These are phyloP conservation scores for Lecanicillium sp. DNA, from an alignment of 2,329 filamentous ascomycete genomes.

Conservation along the genomic window DNA sequence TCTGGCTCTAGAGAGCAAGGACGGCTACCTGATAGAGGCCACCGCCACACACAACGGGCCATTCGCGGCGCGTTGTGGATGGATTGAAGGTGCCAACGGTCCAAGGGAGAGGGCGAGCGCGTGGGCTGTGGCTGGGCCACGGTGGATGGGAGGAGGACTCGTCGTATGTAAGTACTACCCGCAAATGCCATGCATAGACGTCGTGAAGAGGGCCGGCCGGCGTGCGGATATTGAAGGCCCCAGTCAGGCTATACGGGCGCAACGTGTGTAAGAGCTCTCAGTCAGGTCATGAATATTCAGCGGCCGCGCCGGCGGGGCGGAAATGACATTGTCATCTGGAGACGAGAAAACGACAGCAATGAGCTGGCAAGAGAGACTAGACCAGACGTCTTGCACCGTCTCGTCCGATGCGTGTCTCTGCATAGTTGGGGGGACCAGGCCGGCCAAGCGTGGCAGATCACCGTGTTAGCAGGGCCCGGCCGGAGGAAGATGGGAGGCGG, in stretches of 20 bases:
- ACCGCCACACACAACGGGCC: constrained; percentile 4
- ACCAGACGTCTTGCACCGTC: background rate
- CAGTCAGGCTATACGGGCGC: too few relatives aligned
- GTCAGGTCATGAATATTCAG: background rate
- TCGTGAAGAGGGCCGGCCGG: too few relatives aligned
- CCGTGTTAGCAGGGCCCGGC: background rate
- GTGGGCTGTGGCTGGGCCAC: constrained; percentile 1
- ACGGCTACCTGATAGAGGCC: constrained; percentile 8
- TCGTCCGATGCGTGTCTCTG: background rate
- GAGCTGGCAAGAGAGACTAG: background rate
- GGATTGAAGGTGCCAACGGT: background rate
- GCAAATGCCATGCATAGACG: too few relatives aligned
- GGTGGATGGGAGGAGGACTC: background rate
- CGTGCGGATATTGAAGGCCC: too few relatives aligned
- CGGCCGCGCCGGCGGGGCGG: background rate
- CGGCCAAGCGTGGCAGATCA: background rate
- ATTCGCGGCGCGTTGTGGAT: constrained; percentile 1
- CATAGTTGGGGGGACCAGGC: background rate
- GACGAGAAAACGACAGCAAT: background rate
- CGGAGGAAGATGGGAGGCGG: background rate
- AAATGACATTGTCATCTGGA: constrained; percentile 1
- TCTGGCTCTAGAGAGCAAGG: constrained; percentile 1
- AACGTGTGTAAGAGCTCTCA: background rate
- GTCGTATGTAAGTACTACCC: too few relatives aligned
- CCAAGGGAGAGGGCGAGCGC: constrained; percentile 2